Percentiles rank a stretch among this genome's conserved stretches.
Conservation (phyloP, 768 basidiomycete genomes). For the Suillus decipiens region DNA sequence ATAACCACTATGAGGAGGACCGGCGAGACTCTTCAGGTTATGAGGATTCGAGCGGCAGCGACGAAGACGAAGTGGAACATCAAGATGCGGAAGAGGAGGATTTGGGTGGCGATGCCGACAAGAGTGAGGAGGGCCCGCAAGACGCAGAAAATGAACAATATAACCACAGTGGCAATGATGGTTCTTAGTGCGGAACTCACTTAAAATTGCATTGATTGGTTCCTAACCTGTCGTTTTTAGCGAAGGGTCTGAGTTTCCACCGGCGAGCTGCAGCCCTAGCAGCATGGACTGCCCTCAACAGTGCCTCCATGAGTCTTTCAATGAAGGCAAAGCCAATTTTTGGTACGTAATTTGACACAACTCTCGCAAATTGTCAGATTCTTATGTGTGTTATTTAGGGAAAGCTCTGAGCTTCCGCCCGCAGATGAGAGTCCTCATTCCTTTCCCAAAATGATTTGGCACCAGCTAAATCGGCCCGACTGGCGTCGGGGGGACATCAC, state of each 20-base stretch:
- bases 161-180: background rate
- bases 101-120: background rate
- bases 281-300: background rate
- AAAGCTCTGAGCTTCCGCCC: background rate
- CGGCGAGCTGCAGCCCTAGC: background rate
- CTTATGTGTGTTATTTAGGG: background rate
- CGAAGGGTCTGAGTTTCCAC: background rate
- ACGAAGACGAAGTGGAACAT: constrained; percentile 5
- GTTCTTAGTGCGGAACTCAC: background rate
- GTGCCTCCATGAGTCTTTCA: background rate
- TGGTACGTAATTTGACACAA: background rate
- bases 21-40: background rate
- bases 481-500: background rate
- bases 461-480: background rate
- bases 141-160: background rate
- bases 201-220: background rate
- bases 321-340: background rate
- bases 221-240: background rate
- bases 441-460: background rate
- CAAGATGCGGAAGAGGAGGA: background rate
- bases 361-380: background rate
- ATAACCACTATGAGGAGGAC: constrained; percentile 1
- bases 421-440: background rate
- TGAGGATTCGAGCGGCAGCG: constrained; percentile 5
- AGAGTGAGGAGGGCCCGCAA: background rate